Base-by-base conservation (phyloP, 208 protist species). In the Leishmania guyanensis region DNA sequence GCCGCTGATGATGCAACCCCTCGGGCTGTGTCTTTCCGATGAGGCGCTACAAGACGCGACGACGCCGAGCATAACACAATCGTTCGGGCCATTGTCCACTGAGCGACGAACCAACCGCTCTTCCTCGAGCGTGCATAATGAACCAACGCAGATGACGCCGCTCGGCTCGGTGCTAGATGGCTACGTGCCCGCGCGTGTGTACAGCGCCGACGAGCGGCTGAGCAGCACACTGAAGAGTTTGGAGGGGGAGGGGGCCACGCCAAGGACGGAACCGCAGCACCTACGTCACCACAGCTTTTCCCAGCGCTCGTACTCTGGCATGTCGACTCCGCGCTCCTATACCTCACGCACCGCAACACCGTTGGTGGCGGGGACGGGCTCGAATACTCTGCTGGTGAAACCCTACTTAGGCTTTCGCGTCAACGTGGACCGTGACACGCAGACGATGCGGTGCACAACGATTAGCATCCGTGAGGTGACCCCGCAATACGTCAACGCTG, bases 331-430 rank as follows among this genome's bases (percentile, higher is more conserved):
- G 36, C 85, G 88, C 58, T 85, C 84, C n/a, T 86, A 84, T 80
- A 85, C 88, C 22, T 78, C 83, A 36, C 87, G 80, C 39, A 80
- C 76, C 39, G 5, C 77, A n/a, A 80, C 78, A 17, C 66, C 69
- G 16, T 75, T 65, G 6, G 50, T 69, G 53, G 66, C 58, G n/a
- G 48, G 39, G 50, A 51, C 68, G 26, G 26, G 72, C 29, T 68
- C 64, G 39, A 64, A 43, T 17, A 64, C 48, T 22, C 5, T 22
- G 48, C 39, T 82, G 72, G n/a, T 71, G 17, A 90, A 90, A 65
- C 91, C 93, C 5, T 96, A 92, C 80, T 79, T 96, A 16, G 93
- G 93, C 64, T 96, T 96, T 78, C 89, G 90, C 39, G 93, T 96
- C 54, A 83, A 76, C 22, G 89, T 94, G 50, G 84, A 74, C 51